Base-by-base conservation (phyloP, 2,329 filamentous ascomycete species). In the Claviceps africana region DNA sequence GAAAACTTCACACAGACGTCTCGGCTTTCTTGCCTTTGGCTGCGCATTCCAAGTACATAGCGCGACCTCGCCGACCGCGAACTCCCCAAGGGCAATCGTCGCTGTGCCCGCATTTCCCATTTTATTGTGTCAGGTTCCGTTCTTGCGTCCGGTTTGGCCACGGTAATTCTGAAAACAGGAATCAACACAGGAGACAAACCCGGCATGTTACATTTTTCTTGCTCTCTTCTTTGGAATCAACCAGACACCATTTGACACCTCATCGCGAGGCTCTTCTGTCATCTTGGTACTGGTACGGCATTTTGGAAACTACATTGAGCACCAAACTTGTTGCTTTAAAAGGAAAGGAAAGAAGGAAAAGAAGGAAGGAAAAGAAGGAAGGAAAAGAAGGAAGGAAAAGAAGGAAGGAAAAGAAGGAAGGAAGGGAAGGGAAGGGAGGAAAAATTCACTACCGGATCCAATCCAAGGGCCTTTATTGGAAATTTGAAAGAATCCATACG, bases 81-180 rank as follows among this genome's bases (percentile, higher is more conserved):
- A 15, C 13, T 43, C 17, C n/a, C 28, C 28, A 19, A 19, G n/a
- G 35, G 17, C 30, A 44, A 30, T 19, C 39, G 21, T 22, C 28
- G 9, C 25, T 13, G 22, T 21, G 13, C 21, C 21, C 47, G 40
- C 40, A 19, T 50, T 4, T 13, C 17, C 10, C 42, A 25, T 10
- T 43, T 35, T 25, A 28, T 43, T n/a, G 44, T 52, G 42, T 40
- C 51, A 48, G 47, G 47, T 15, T 50, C 35, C 44, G 39, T 52
- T 21, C 17, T 47, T 54, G 35, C 50, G 47, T 45, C 44, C 50
- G 53, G 53, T 47, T 43, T 48, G 51, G 53, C 47, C 43, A 40
- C 35, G 53, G 45, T 44, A n/a, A n/a, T 37, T 48, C 21, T 28
- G 30, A 17, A 19, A 13, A 2, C 25, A 42, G 17, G 15, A 48